These are phyloP conservation scores for Suaeda aralocaspica DNA, from an alignment of 148 eudicot genomes.

Conservation along the genomic window DNA sequence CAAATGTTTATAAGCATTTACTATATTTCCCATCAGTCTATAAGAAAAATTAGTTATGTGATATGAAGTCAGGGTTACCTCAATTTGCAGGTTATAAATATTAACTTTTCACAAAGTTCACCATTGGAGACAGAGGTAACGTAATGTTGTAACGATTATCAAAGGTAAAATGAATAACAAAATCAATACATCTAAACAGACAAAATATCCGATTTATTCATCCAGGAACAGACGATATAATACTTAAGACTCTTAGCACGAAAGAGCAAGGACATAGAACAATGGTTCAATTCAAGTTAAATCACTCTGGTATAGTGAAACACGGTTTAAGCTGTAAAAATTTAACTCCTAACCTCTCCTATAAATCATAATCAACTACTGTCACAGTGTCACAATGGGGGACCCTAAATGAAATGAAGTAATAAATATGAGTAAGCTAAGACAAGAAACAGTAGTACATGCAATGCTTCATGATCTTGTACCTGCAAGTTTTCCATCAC, in stretches of 20 bases:
- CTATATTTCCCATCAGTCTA: too few species aligned
- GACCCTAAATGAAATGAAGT: too few species aligned
- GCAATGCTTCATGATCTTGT: conserved; percentile 5
- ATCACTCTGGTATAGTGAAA: neutral
- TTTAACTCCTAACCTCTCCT: neutral
- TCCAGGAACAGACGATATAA: neutral
- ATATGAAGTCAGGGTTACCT: too few species aligned
- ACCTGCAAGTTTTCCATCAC: conserved; percentile 94
- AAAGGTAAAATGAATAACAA: neutral
- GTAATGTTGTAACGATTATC: too few species aligned
- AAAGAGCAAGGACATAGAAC: neutral
- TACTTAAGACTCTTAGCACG: neutral
- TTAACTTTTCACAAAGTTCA: too few species aligned
- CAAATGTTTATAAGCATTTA: too few species aligned
- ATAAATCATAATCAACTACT: neutral
- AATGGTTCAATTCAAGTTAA: neutral
- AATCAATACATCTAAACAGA: neutral
- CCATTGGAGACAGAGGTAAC: too few species aligned
- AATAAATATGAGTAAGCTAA: neutral
- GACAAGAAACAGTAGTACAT: neutral
- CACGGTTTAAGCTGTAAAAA: neutral
- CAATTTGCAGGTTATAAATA: too few species aligned
- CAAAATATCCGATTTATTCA: neutral
- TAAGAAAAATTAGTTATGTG: too few species aligned
- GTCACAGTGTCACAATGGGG: too few species aligned